Evolutionary conservation across 140 eudicot species (phyloP), one percentile per base, ranked within the genome.

Genomic region (Erigeron philadelphicus): DNA sequence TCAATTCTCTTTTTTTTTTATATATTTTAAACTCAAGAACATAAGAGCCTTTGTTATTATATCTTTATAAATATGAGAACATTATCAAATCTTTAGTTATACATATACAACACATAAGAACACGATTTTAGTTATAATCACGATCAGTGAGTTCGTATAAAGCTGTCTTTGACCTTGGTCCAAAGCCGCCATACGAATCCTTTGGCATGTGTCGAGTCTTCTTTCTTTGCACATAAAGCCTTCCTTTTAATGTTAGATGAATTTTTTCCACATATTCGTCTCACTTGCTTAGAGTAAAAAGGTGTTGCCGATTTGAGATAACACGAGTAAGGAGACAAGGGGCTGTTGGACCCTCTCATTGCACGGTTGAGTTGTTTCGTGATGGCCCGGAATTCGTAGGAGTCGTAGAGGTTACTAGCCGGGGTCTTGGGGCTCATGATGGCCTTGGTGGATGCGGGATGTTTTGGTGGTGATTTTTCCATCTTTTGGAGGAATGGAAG

Each of bases 351-450:
- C 42, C 82, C 91, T 42, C 73, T 78, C 9, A 85, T 76, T 49
- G 95, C 87, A 0, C 87, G 87, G 56, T 88, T 88, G 46, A 88
- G 80, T 38, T 85, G 95, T 72, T 79, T 88, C 46, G 86, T 69
- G 43, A 88, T 81, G 41, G 89, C 87, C 13, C 83, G 80, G 57
- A 88, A 87, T 69, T 88, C 92, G 7, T 58, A 88, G 0, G 95
- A 85, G 72, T 88, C 95, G 21, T 82, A 84, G 40, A 87, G 87
- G 62, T 76, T 84, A 88, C 87, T 87, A 5, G 65, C 77, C 63
- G 81, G 76, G 64, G 77, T 65, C 64, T 70, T 35, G 23, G 83
- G 87, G 64, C 74, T 81, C 41, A 55, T 52, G 40, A 38, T 41
- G 68, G 31, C 13, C 19, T 66, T 46, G 56, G 66, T 60, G 35